phyloP scores from a whole-genome alignment of 805 yeast species.

The Wickerhamiella alocasiicola region DNA sequence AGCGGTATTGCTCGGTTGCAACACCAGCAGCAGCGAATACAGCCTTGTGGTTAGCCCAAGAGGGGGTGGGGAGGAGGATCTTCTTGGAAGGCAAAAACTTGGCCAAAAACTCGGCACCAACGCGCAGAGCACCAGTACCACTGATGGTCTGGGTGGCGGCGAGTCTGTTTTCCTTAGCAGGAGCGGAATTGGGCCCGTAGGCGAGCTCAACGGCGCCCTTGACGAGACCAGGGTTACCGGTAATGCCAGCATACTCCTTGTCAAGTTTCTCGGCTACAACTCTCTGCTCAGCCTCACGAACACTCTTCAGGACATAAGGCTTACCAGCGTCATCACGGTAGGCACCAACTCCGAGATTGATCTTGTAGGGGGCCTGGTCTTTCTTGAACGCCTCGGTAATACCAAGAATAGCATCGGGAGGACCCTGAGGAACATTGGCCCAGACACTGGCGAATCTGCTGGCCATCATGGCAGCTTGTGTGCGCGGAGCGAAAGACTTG shows the following conservation, averaged over 20 bases:
- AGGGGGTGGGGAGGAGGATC: constrained; percentile 71
- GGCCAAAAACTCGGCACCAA: constrained; percentile 62
- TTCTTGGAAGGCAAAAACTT: constrained; percentile 34
- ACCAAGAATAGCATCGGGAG: constrained; percentile 75
- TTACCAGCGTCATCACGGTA: constrained; percentile 79
- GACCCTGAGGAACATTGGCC: constrained; percentile 42
- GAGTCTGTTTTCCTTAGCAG: constrained; percentile 44
- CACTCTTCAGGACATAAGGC: constrained; percentile 78
- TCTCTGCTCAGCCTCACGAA: constrained; percentile 49
- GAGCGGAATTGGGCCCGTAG: constrained; percentile 51
- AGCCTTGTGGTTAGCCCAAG: constrained; percentile 96
- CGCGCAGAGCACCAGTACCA: constrained; percentile 85
- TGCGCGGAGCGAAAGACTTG: background rate
- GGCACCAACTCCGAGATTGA: constrained; percentile 72
- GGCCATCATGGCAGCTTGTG: background rate
- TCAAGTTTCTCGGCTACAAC: constrained; percentile 41
- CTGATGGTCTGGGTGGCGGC: constrained; percentile 66
- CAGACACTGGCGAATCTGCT: constrained; percentile 24
- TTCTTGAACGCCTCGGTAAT: constrained; percentile 59
- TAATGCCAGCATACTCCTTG: constrained; percentile 81
- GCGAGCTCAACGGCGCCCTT: constrained; percentile 55
- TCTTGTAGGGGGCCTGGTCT: constrained; percentile 40
- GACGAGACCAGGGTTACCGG: constrained; percentile 62
- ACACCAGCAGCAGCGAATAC: constrained; percentile 65
- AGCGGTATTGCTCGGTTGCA: constrained; percentile 59